A percentile compares a stretch with the other conserved stretches of the same genome.
phyloP scores from a whole-genome alignment of 345 rosid genomes.

The Gossypium turneri region DNA sequence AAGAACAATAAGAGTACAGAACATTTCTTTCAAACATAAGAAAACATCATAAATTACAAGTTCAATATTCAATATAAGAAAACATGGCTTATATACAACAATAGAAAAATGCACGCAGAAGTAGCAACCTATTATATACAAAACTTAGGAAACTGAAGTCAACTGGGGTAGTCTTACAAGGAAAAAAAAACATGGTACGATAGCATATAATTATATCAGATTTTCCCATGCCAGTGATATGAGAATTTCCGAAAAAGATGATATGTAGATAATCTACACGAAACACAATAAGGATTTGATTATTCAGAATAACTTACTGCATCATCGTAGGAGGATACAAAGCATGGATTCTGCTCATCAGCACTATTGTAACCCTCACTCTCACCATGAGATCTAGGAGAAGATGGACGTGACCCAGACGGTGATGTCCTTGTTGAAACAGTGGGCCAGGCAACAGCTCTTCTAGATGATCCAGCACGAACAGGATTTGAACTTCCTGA shows the following conservation, averaged over 20 bases:
- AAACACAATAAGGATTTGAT: background rate
- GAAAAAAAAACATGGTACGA: background rate
- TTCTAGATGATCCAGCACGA: slow-evolving; percentile 59
- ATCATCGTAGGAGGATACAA: slow-evolving; percentile 65
- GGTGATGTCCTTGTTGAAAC: slow-evolving; percentile 77
- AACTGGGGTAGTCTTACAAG: background rate
- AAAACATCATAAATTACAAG: background rate
- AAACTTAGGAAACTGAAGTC: slow-evolving; percentile 1
- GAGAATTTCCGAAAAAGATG: background rate
- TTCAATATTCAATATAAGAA: background rate
- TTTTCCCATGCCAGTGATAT: background rate
- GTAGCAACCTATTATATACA: background rate
- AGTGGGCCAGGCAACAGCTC: slow-evolving; percentile 70
- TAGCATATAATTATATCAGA: background rate
- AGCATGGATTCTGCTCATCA: slow-evolving; percentile 86
- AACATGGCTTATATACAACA: background rate
- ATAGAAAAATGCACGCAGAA: background rate
- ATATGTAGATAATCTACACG: background rate
- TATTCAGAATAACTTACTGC: slow-evolving; percentile 43
- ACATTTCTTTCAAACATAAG: slow-evolving; percentile 6
- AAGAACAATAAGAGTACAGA: background rate
- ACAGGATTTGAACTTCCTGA: slow-evolving; percentile 50
- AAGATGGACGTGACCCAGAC: slow-evolving; percentile 85
- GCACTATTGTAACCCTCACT: slow-evolving; percentile 96
- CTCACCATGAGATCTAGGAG: slow-evolving; percentile 92